Evolutionary conservation across 805 yeast species (phyloP).

Genomic region (Debaryomyces maramus): DNA sequence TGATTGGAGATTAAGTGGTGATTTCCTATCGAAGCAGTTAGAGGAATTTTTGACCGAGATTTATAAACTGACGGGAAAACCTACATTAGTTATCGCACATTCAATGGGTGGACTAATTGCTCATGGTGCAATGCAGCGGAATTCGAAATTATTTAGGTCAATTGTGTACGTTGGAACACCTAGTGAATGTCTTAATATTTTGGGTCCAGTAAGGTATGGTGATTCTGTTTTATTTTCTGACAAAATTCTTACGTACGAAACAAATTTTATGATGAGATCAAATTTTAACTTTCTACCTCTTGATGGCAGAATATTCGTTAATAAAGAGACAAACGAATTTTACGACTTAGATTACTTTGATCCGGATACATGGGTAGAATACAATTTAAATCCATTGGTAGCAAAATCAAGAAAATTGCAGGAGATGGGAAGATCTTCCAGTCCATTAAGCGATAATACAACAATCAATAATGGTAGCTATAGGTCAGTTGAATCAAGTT

Average conservation of each 20-base stretch:
- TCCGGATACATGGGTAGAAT: conserved; percentile 76
- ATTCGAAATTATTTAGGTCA: conserved; percentile 71
- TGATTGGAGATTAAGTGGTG: conserved; percentile 85
- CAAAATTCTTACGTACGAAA: conserved; percentile 73
- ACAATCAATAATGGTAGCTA: not conserved
- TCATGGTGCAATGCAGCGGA: conserved; percentile 70
- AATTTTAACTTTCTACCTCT: conserved; percentile 77
- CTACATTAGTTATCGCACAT: conserved; percentile 76
- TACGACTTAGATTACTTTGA: conserved; percentile 75
- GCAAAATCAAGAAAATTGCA: conserved; percentile 32
- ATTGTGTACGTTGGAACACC: conserved; percentile 83
- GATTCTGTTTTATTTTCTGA: conserved; percentile 77
- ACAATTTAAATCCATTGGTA: conserved; percentile 75
- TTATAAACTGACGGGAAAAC: conserved; percentile 50
- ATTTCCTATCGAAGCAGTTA: conserved; percentile 53
- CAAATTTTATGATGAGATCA: conserved; percentile 86
- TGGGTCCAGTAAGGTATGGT: conserved; percentile 83
- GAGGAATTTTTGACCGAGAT: conserved; percentile 47
- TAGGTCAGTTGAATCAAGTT: conserved; percentile 5
- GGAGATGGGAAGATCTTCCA: conserved; percentile 22
- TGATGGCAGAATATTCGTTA: conserved; percentile 71
- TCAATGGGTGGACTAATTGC: conserved; percentile 94
- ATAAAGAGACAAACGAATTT: conserved; percentile 55
- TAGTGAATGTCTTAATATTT: conserved; percentile 75
- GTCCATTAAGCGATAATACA: not conserved